Evolutionary conservation across 108 stramenopile genomes (phyloP).

Genomic region (Skeletonema tropicum): DNA sequence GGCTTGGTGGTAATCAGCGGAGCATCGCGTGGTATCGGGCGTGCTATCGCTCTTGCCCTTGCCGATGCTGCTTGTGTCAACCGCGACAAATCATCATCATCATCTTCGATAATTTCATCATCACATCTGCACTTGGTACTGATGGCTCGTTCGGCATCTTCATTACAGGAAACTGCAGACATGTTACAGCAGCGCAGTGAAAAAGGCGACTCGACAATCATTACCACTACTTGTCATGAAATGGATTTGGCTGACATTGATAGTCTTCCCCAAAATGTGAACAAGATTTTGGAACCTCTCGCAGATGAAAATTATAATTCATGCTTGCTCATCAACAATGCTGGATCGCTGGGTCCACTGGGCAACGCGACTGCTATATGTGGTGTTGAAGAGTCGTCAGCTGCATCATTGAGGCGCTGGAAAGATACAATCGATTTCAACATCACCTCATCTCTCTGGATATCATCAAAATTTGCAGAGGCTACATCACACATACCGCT

Average conservation of each 20-base stretch:
- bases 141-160: conserved; percentile 59
- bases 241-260: conserved; percentile 74
- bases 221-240: conserved; percentile 36
- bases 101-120: not conserved
- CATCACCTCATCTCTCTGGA: conserved; percentile 67
- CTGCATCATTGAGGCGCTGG: conserved; percentile 50
- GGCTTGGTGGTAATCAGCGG: conserved; percentile 57
- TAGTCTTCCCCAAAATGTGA: conserved; percentile 46
- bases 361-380: conserved; percentile 40
- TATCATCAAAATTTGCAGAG: conserved; percentile 52
- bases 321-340: conserved; percentile 77
- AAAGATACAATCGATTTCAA: conserved; percentile 68
- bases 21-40: conserved; percentile 78
- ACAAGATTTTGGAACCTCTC: conserved; percentile 36
- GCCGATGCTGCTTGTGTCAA: conserved; percentile 20
- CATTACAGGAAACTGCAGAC: conserved; percentile 53
- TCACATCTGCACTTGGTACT: conserved; percentile 47
- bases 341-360: conserved; percentile 68
- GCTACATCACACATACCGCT: conserved; percentile 1
- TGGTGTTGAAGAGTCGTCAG: not conserved
- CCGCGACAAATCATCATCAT: not conserved
- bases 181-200: conserved; percentile 32
- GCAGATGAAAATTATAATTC: conserved; percentile 33
- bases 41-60: conserved; percentile 62
- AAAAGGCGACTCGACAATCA: not conserved